phyloP scores from a whole-genome alignment of 2,329 filamentous ascomycete species.

The Venturia asperata region DNA sequence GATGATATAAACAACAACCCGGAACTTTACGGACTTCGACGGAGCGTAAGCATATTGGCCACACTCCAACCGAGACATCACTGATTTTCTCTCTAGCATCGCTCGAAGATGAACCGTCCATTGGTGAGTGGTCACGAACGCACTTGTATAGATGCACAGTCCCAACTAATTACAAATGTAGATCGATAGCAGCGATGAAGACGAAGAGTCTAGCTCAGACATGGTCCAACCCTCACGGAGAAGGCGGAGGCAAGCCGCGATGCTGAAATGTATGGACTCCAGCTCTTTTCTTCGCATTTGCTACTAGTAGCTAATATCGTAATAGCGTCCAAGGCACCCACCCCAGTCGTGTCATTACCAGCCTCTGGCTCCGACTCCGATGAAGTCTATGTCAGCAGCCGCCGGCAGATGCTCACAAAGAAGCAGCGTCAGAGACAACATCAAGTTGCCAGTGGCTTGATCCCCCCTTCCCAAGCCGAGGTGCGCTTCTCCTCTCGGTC shows the following conservation, averaged over 20 bases:
- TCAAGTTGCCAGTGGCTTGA: slow-evolving; percentile 53
- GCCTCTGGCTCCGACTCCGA: slow-evolving; percentile 57
- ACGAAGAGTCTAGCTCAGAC: slow-evolving; percentile 68
- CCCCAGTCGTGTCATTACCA: slow-evolving; percentile 40
- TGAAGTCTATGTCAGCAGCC: slow-evolving; percentile 65
- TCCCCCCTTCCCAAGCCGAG: slow-evolving; percentile 62
- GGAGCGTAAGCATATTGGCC: slow-evolving; percentile 62
- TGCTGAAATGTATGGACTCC: slow-evolving; percentile 49
- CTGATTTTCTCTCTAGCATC: slow-evolving; percentile 42
- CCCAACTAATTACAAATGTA: slow-evolving; percentile 24
- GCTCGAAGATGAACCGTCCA: slow-evolving; percentile 55
- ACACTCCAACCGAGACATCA: slow-evolving; percentile 21
- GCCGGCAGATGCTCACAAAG: slow-evolving; percentile 59
- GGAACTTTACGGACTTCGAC: slow-evolving; percentile 85
- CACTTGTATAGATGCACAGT: slow-evolving; percentile 17
- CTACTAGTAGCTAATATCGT: slow-evolving; percentile 37
- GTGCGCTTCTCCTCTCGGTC: slow-evolving; percentile 88
- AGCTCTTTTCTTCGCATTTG: slow-evolving; percentile 26
- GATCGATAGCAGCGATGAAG: slow-evolving; percentile 54
- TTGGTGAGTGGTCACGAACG: slow-evolving; percentile 43
- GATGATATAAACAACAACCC: slow-evolving; percentile 86
- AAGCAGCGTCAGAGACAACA: slow-evolving; percentile 67
- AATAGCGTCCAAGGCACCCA: slow-evolving; percentile 43
- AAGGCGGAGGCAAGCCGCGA: slow-evolving; percentile 60
- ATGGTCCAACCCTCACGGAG: slow-evolving; percentile 56